A percentile compares a stretch with the other conserved stretches of the same genome.
These are phyloP conservation scores for Lablab purpureus DNA, from an alignment of 306 rosid species.

Conservation along the genomic window DNA sequence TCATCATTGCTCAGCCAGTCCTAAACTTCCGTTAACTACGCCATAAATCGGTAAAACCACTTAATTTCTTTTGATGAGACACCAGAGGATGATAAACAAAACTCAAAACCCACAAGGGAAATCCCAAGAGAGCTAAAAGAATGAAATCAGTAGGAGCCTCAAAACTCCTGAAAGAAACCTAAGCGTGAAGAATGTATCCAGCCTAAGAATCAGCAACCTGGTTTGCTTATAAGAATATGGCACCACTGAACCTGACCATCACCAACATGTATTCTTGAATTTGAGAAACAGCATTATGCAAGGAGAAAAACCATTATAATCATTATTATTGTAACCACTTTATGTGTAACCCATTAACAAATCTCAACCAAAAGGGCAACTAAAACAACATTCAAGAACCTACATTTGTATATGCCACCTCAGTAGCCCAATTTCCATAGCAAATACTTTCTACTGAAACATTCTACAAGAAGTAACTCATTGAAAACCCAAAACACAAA, in stretches of 20 bases:
- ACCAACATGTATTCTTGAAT: too few relatives aligned
- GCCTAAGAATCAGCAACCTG: background rate
- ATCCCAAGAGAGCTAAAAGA: background rate
- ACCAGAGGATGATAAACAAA: background rate
- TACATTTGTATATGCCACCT: background rate
- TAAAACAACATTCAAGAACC: background rate
- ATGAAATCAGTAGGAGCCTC: background rate
- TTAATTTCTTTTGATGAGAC: too few relatives aligned
- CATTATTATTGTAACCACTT: background rate
- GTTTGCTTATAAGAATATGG: background rate
- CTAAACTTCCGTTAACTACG: background rate
- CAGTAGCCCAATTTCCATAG: background rate
- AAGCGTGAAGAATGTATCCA: background rate
- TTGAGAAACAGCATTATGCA: background rate
- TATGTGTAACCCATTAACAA: background rate
- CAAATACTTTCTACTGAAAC: background rate
- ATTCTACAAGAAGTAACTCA: slow-evolving; percentile 8
- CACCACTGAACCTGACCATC: background rate
- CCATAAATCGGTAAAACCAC: too few relatives aligned
- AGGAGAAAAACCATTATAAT: too few relatives aligned
- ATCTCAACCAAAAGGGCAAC: too few relatives aligned
- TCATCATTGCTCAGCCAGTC: background rate
- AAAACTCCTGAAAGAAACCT: background rate
- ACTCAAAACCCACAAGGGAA: background rate
- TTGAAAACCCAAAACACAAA: background rate